phyloP scores from a whole-genome alignment of 805 yeast species.

The Candida alai region DNA sequence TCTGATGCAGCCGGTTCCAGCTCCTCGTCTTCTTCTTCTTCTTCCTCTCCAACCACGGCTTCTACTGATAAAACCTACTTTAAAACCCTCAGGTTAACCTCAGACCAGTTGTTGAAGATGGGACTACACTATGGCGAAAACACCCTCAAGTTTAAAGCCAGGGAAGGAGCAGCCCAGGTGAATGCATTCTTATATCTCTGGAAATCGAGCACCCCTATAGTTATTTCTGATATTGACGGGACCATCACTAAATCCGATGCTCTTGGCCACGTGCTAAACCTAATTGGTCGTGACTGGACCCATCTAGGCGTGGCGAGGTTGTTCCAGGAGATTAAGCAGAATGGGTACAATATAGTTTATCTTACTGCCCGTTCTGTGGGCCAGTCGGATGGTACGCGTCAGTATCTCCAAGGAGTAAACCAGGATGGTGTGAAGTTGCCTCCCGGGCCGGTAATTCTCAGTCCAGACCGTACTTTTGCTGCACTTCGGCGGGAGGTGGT shows the following conservation, averaged over 20 bases:
- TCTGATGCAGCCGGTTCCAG: background rate
- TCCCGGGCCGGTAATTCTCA: constrained; percentile 85
- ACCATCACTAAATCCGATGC: constrained; percentile 98
- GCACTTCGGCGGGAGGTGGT: constrained; percentile 91
- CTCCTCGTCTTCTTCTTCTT: constrained; percentile 1
- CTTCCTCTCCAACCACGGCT: constrained; percentile 9
- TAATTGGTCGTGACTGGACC: constrained; percentile 97
- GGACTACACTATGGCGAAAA: constrained; percentile 77
- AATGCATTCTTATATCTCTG: constrained; percentile 74
- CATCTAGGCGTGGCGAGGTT: constrained; percentile 92
- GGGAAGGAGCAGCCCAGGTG: constrained; percentile 76
- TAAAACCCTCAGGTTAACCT: constrained; percentile 84
- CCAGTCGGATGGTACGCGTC: constrained; percentile 87
- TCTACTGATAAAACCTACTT: constrained; percentile 47
- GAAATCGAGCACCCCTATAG: constrained; percentile 83
- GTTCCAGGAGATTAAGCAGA: constrained; percentile 78
- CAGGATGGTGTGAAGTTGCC: constrained; percentile 77
- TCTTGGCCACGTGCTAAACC: constrained; percentile 87
- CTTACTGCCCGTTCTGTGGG: constrained; percentile 95
- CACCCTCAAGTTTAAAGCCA: constrained; percentile 72
- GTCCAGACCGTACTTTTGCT: constrained; percentile 96
- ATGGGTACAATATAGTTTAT: constrained; percentile 92
- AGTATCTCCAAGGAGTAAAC: constrained; percentile 70
- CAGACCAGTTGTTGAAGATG: constrained; percentile 78
- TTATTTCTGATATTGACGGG: constrained; percentile 96